Percentiles rank a stretch among this genome's conserved stretches.
These are phyloP conservation scores for Platanthera zijinensis DNA, from an alignment of 106 monocot species.

Conservation along the genomic window DNA sequence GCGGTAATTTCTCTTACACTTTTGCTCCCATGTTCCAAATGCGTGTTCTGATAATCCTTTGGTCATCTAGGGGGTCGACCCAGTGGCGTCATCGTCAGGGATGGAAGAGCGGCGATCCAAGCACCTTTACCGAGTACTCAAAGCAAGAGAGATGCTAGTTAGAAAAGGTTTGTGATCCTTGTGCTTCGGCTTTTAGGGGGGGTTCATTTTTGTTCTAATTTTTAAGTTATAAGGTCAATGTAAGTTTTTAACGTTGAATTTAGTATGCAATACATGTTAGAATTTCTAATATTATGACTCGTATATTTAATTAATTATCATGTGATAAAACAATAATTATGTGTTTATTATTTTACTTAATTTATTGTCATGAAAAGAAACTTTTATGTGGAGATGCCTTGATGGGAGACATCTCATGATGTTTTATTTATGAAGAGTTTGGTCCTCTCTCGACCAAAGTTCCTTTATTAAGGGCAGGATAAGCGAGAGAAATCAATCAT, in stretches of 20 bases:
- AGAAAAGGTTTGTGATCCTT: neutral
- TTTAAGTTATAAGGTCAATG: neutral
- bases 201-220: neutral
- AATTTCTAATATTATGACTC: too few relatives aligned
- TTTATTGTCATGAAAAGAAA: too few relatives aligned
- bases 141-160: slow-evolving; percentile 11
- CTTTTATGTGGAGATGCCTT: too few relatives aligned
- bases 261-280: neutral
- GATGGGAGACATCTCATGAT: too few relatives aligned
- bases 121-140: neutral
- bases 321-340: too few relatives aligned
- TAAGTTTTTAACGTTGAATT: neutral
- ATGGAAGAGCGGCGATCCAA: slow-evolving; percentile 9
- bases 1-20: neutral
- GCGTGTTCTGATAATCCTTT: neutral
- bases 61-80: slow-evolving; percentile 15
- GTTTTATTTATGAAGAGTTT: too few relatives aligned
- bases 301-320: too few relatives aligned
- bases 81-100: slow-evolving; percentile 2
- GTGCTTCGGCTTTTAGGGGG: neutral
- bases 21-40: neutral
- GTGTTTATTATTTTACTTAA: too few relatives aligned
- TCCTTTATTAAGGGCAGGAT: too few relatives aligned
- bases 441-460: too few relatives aligned
- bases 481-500: too few relatives aligned